Percentiles rank a stretch among this genome's conserved stretches.
Evolutionary conservation across 257 asterid genomes (phyloP).

Genomic region (Solanum raphanifolium): DNA sequence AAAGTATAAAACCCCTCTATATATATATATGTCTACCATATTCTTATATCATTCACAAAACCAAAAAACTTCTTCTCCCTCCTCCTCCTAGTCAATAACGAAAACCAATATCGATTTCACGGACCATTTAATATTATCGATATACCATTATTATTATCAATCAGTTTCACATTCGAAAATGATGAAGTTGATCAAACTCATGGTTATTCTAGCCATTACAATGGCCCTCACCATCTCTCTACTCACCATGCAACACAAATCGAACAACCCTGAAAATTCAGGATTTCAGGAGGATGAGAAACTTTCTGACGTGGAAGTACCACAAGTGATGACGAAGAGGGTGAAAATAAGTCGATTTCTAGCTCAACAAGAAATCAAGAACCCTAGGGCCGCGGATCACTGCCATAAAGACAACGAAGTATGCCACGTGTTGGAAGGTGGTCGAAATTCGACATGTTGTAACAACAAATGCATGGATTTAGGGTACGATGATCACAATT

Average conservation of each 20-base stretch:
- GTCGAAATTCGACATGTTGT: constrained; percentile 51
- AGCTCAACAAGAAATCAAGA: constrained; percentile 17
- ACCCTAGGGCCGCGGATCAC: constrained; percentile 54
- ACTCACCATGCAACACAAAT: background rate
- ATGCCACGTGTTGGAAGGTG: constrained; percentile 26
- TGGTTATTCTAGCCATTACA: constrained; percentile 8
- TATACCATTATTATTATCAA: background rate
- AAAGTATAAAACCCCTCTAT: background rate
- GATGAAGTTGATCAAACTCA: constrained; percentile 13
- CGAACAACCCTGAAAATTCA: background rate
- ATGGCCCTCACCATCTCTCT: constrained; percentile 9
- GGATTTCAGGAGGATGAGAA: background rate
- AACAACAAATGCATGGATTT: constrained; percentile 55
- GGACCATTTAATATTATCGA: background rate
- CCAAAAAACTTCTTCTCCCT: background rate
- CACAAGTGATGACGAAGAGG: background rate
- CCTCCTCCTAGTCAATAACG: background rate
- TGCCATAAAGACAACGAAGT: constrained; percentile 38
- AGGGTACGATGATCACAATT: constrained; percentile 28
- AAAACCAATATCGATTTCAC: background rate
- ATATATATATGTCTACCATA: background rate
- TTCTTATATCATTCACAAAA: background rate
- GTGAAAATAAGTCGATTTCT: constrained; percentile 41
- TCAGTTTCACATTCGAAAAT: background rate
- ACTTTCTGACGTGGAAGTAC: background rate